These are phyloP conservation scores for Alternaria panax DNA, from an alignment of 2,329 filamentous ascomycete species.

Conservation along the genomic window DNA sequence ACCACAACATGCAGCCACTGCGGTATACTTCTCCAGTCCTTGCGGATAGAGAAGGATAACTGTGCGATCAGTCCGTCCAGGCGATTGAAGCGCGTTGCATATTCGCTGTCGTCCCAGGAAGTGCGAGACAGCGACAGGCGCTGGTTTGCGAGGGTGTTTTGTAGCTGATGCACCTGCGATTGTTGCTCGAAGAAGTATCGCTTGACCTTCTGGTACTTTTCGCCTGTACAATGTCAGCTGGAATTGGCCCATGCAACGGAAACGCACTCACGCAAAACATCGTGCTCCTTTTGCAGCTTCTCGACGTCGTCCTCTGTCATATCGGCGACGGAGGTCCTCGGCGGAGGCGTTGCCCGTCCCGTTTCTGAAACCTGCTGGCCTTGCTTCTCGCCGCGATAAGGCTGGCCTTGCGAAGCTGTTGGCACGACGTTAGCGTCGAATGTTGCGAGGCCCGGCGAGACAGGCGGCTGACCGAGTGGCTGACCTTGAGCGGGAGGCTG, in stretches of 20 bases:
- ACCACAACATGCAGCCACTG: conserved; percentile 80
- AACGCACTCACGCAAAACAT: conserved; percentile 55
- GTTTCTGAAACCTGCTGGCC: conserved; percentile 41
- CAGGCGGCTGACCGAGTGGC: conserved; percentile 44
- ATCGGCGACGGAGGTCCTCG: conserved; percentile 49
- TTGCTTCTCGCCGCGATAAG: conserved; percentile 51
- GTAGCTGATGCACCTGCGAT: conserved; percentile 87
- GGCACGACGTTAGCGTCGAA: conserved; percentile 57
- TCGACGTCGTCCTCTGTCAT: conserved; percentile 58
- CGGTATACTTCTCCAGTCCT: conserved; percentile 87
- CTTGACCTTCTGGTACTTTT: conserved; percentile 98
- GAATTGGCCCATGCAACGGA: neutral
- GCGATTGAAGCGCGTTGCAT: conserved; percentile 84
- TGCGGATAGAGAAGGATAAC: conserved; percentile 92
- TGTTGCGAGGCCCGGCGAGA: conserved; percentile 50
- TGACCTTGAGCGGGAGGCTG: conserved; percentile 48
- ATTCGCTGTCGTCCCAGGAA: conserved; percentile 94
- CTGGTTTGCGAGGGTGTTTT: conserved; percentile 97
- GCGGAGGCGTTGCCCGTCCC: conserved; percentile 56
- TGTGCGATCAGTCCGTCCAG: conserved; percentile 95
- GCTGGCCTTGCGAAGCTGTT: conserved; percentile 54
- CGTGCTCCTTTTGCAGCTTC: conserved; percentile 59
- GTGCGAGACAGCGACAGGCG: conserved; percentile 93
- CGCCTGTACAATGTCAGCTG: conserved; percentile 62
- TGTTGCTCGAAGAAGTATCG: conserved; percentile 95